phyloP scores from a whole-genome alignment of 768 basidiomycete species.

The Trametes punicea region DNA sequence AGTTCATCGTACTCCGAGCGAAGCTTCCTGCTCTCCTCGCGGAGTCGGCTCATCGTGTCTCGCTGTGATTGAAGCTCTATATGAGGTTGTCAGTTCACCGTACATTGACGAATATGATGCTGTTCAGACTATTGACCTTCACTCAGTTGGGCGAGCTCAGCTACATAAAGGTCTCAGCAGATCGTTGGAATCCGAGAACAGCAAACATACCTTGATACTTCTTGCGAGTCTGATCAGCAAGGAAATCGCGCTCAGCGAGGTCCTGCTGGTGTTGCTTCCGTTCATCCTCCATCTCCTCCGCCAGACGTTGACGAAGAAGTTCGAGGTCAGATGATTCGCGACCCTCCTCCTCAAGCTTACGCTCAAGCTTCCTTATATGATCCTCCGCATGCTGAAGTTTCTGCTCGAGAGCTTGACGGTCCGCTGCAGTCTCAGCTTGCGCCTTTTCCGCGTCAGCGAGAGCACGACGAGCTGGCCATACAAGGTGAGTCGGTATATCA shows the following conservation, averaged over 20 bases:
- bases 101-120: background rate
- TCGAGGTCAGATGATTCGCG: slow-evolving; percentile 64
- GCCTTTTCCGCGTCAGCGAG: slow-evolving; percentile 61
- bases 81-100: background rate
- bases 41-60: slow-evolving; percentile 68
- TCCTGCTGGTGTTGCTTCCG: slow-evolving; percentile 77
- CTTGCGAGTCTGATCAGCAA: slow-evolving; percentile 76
- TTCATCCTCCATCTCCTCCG: slow-evolving; percentile 75
- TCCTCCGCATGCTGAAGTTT: slow-evolving; percentile 48
- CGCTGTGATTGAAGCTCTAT: slow-evolving; percentile 76
- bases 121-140: slow-evolving; percentile 53
- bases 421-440: slow-evolving; percentile 46
- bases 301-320: slow-evolving; percentile 61
- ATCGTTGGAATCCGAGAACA: background rate
- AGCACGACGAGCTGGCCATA: slow-evolving; percentile 50
- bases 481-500: background rate
- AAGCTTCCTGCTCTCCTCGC: slow-evolving; percentile 76
- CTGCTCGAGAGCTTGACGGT: slow-evolving; percentile 51
- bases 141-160: slow-evolving; percentile 73
- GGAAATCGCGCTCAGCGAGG: slow-evolving; percentile 74
- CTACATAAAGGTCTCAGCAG: slow-evolving; percentile 36
- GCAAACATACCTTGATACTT: slow-evolving; percentile 69
- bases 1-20: slow-evolving; percentile 76
- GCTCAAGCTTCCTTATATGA: slow-evolving; percentile 55
- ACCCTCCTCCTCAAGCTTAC: slow-evolving; percentile 64